Conservation (phyloP, 495 filamentous ascomycete genomes). For the Echria macrotheca region DNA sequence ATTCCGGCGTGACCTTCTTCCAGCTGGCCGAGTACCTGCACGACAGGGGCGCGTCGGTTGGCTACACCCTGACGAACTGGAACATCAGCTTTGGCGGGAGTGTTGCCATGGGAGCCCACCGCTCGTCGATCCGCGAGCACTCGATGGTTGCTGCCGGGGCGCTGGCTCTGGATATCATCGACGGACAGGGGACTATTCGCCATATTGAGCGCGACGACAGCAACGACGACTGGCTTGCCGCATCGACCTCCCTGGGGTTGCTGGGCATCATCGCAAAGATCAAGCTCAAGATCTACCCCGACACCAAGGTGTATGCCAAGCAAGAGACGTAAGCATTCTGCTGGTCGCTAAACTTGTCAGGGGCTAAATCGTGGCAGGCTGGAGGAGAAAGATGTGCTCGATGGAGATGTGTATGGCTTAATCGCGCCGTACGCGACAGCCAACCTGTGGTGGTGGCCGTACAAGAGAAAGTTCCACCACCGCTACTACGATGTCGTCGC, state of each 20-base stretch:
- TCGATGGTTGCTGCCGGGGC: slow-evolving; percentile 48
- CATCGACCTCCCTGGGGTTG: slow-evolving; percentile 43
- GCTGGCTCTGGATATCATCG: slow-evolving; percentile 43
- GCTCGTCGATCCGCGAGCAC: slow-evolving; percentile 40
- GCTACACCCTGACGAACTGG: slow-evolving; percentile 48
- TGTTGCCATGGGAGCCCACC: slow-evolving; percentile 47
- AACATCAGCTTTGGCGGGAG: slow-evolving; percentile 47
- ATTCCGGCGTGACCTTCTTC: slow-evolving; percentile 44
- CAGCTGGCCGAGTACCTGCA: slow-evolving; percentile 47
- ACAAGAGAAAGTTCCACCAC: slow-evolving; percentile 44
- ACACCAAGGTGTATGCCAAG: slow-evolving; percentile 44
- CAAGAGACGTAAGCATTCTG: slow-evolving; percentile 37
- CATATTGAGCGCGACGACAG: slow-evolving; percentile 34
- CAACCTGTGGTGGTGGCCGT: slow-evolving; percentile 51
- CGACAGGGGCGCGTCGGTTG: slow-evolving; percentile 36
- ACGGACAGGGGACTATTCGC: slow-evolving; percentile 37
- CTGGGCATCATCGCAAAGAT: slow-evolving; percentile 42
- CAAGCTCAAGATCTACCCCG: slow-evolving; percentile 41
- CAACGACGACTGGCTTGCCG: slow-evolving; percentile 44
- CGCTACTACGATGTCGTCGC: slow-evolving; percentile 45
- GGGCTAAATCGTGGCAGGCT: slow-evolving; percentile 21
- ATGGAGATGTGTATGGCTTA: slow-evolving; percentile 44
- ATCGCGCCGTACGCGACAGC: slow-evolving; percentile 47
- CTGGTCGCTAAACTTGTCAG: background rate
- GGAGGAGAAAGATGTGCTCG: slow-evolving; percentile 39